Percentiles rank a stretch among this genome's conserved stretches.
Evolutionary conservation across 2,329 filamentous ascomycete genomes (phyloP).

Genomic region (Cadophora sp.): DNA sequence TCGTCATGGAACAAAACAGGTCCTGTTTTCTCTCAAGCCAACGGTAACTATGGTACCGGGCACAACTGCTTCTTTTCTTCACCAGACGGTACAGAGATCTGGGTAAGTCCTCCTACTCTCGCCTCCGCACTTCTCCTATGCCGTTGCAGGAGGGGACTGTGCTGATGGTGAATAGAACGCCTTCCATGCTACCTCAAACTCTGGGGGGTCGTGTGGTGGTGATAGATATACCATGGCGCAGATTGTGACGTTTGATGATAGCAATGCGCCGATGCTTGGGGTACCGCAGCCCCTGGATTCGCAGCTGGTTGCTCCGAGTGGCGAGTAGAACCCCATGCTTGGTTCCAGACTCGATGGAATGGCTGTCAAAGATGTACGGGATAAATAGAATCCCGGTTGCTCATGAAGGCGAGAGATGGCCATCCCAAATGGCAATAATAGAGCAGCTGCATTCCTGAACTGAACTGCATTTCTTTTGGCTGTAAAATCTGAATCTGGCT

Average conservation of each 20-base stretch:
- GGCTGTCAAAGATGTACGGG: too few relatives aligned
- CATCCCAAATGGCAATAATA: not conserved
- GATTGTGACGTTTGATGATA: slow-evolving; percentile 5
- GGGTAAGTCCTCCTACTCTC: not conserved
- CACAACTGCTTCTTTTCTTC: slow-evolving; percentile 34
- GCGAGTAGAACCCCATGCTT: not conserved
- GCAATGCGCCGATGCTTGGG: not conserved
- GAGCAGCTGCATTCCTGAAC: not conserved
- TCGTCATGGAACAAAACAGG: slow-evolving; percentile 52
- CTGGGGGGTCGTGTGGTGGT: not conserved
- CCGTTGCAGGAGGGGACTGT: too few relatives aligned
- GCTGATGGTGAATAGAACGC: slow-evolving; percentile 4
- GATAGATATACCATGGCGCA: slow-evolving; percentile 6
- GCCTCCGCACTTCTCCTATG: too few relatives aligned
- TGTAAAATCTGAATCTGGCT: not conserved
- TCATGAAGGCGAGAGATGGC: too few relatives aligned
- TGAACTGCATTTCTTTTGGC: too few relatives aligned
- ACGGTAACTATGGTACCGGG: slow-evolving; percentile 63
- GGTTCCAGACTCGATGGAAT: too few relatives aligned
- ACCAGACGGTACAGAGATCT: slow-evolving; percentile 13
- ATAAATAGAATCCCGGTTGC: too few relatives aligned
- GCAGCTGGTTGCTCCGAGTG: slow-evolving; percentile 2
- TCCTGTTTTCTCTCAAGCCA: slow-evolving; percentile 53
- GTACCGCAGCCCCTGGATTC: not conserved
- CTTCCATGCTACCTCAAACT: slow-evolving; percentile 10